Conservation (phyloP, 75 land plant species). For the Picea sitchensis region DNA sequence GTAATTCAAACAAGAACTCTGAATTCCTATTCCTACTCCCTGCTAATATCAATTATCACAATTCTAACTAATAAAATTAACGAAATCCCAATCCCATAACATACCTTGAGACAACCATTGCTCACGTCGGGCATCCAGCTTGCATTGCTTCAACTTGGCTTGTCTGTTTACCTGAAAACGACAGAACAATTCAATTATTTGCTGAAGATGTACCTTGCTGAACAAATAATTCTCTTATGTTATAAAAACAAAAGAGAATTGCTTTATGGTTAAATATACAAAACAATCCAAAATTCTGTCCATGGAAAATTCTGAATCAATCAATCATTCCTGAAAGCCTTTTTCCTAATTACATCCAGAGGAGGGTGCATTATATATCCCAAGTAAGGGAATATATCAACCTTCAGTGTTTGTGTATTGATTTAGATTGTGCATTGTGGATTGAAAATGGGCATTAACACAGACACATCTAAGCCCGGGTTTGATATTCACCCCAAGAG, state of each 20-base stretch:
- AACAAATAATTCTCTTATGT: not conserved
- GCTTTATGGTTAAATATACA: not conserved
- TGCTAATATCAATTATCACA: not conserved
- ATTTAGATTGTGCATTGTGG: too few relatives aligned
- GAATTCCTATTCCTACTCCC: not conserved
- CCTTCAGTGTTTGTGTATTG: too few relatives aligned
- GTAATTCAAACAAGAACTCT: slow-evolving; percentile 1
- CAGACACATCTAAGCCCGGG: too few relatives aligned
- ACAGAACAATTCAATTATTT: not conserved
- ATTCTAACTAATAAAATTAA: not conserved
- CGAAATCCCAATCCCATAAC: slow-evolving; percentile 7
- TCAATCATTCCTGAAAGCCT: too few relatives aligned
- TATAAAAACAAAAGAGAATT: not conserved
- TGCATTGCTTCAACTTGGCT: slow-evolving; percentile 93
- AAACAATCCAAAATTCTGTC: not conserved
- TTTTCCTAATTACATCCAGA: too few relatives aligned
- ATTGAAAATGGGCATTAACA: too few relatives aligned
- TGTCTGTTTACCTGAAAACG: slow-evolving; percentile 62
- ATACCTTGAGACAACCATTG: slow-evolving; percentile 95
- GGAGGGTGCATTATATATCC: too few relatives aligned
- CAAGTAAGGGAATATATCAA: too few relatives aligned
- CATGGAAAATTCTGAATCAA: too few relatives aligned
- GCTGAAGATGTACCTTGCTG: not conserved
- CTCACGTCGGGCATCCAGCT: slow-evolving; percentile 92
- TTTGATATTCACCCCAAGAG: too few relatives aligned